Evolutionary conservation across 148 eudicot genomes (phyloP), one percentile per base, ranked within the genome.

Genomic region (Rhododendron ovatum): DNA sequence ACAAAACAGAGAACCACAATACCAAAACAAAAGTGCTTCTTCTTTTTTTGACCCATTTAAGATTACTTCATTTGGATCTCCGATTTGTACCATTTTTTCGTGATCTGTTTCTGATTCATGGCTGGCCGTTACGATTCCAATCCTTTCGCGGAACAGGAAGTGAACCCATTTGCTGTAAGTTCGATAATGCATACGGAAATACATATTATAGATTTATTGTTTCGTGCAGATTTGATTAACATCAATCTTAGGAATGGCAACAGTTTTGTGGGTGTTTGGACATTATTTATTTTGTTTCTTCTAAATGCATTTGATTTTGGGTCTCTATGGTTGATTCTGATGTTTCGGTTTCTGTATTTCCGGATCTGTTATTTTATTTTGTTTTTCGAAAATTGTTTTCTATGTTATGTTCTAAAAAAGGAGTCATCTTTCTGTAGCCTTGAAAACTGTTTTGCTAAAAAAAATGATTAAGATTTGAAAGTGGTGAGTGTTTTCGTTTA

Each of bases 91-190:
- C 11, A 5, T 43, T 65, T 15, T 15, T 35, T 35, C 35, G 45
- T 76, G 74, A 30, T 84, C 67, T 84, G 69, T 26, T 55, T 77
- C 75, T 26, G 39, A 55, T 17, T 57, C 75, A 91, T 91, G 93
- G 93, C 90, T 30, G 84, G 91, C 47, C 87, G 89, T 84, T 85
- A 87, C 87, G 92, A 94, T 85, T 69, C 92, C n/a, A 93, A 92
- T 85, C 93, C 93, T n/a, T 93, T 92, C 39, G 92, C 83, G 7
- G 95, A 92, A 47, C 95, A 93, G 35, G 93, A 94, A 86, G 88
- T 91, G 74, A 94, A 94, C 81, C 98, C 98, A 30, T 94, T 94
- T 71, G 88, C 98, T 85, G 98, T 94, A 85, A 88, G 84, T 85
- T 82, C 43, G 8, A 12, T 45, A 45, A 74, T 51, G 14, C 43